phyloP scores from a whole-genome alignment of 805 yeast species.

The Pichia cephalocereana region DNA sequence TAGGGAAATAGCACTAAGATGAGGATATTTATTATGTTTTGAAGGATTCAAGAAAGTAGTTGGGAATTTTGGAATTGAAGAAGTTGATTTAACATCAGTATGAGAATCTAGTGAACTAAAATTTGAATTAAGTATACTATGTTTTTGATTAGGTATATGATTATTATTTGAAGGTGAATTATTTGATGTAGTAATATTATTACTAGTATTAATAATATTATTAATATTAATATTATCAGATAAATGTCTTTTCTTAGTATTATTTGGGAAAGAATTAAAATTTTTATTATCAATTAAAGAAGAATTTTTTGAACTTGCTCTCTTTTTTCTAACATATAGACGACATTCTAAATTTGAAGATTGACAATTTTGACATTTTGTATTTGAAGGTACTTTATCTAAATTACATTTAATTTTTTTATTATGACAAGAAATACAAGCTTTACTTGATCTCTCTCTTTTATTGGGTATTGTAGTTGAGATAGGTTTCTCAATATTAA shows the following conservation, averaged over 20 bases:
- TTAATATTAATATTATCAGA: too few species aligned
- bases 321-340: conserved; percentile 38
- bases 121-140: conserved; percentile 3
- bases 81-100: background rate
- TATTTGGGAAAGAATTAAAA: too few species aligned
- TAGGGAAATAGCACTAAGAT: conserved; percentile 15
- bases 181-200: too few species aligned
- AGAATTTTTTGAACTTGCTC: background rate
- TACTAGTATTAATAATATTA: too few species aligned
- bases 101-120: conserved; percentile 1
- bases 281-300: background rate
- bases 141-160: background rate
- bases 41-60: conserved; percentile 14
- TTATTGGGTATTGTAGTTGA: conserved; percentile 13
- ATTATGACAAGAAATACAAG: conserved; percentile 66
- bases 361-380: conserved; percentile 58
- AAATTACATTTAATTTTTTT: conserved; percentile 74
- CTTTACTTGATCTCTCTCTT: conserved; percentile 56
- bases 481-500: too few species aligned
- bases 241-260: too few species aligned
- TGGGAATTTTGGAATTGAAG: conserved; percentile 4
- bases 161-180: background rate
- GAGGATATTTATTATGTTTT: conserved; percentile 16
- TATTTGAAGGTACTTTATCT: conserved; percentile 28
- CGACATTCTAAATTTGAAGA: conserved; percentile 63